Evolutionary conservation across 106 monocot species (phyloP).

Genomic region (Posidonia australis): DNA sequence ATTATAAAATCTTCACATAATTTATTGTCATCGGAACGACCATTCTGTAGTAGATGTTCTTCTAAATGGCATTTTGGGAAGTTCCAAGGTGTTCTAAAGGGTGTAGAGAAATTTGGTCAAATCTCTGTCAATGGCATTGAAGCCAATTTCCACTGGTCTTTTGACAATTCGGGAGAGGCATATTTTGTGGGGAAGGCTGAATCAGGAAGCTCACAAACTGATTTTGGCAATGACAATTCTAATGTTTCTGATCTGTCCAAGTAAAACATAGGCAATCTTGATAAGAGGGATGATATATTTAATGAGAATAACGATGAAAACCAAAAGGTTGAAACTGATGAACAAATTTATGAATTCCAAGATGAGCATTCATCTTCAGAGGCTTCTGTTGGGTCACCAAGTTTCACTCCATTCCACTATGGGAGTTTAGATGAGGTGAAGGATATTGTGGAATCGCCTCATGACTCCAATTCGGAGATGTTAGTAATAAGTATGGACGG

Average conservation of each 20-base stretch:
- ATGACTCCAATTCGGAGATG: slow-evolving; percentile 68
- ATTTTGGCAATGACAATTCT: slow-evolving; percentile 7
- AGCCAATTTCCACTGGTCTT: slow-evolving; percentile 77
- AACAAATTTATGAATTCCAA: slow-evolving; percentile 11
- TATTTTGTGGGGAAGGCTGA: slow-evolving; percentile 77
- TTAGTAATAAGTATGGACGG: slow-evolving; percentile 91
- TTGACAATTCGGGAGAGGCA: slow-evolving; percentile 89
- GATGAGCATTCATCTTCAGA: slow-evolving; percentile 20
- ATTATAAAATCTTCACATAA: too few species aligned
- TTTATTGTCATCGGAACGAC: too few species aligned
- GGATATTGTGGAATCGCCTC: slow-evolving; percentile 52
- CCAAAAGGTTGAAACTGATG: slow-evolving; percentile 10
- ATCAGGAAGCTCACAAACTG: slow-evolving; percentile 15
- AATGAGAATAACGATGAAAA: slow-evolving; percentile 15
- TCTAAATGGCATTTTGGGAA: slow-evolving; percentile 92
- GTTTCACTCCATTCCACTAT: slow-evolving; percentile 46
- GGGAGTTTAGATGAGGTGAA: slow-evolving; percentile 72
- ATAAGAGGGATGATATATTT: slow-evolving; percentile 4
- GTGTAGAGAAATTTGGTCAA: slow-evolving; percentile 69
- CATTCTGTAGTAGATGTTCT: too few species aligned
- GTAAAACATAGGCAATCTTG: slow-evolving; percentile 11
- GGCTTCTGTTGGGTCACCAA: slow-evolving; percentile 17
- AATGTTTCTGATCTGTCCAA: slow-evolving; percentile 14
- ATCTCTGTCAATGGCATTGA: slow-evolving; percentile 75
- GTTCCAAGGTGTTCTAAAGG: slow-evolving; percentile 90